phyloP scores from a whole-genome alignment of 2,329 filamentous ascomycete genomes.

The Trichoderma lentiforme region DNA sequence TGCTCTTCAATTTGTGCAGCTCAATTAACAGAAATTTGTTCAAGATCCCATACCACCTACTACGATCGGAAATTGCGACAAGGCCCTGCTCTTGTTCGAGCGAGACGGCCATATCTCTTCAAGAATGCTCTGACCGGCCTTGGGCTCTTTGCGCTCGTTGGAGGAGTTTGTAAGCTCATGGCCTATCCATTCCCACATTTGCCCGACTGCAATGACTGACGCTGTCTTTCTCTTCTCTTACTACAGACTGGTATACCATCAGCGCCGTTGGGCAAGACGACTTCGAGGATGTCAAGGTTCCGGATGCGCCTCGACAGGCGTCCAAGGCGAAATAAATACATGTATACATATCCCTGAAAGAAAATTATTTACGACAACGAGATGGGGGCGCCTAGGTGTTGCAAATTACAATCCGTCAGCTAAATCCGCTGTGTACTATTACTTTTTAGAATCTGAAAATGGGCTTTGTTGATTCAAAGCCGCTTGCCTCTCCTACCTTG shows the following conservation, averaged over 20 bases:
- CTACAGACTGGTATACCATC: slow-evolving; percentile 61
- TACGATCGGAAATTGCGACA: slow-evolving; percentile 87
- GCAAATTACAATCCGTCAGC: slow-evolving; percentile 3
- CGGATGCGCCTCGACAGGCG: slow-evolving; percentile 62
- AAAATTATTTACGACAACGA: neutral
- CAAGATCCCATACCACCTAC: slow-evolving; percentile 61
- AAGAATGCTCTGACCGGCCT: slow-evolving; percentile 82
- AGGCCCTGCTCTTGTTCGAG: slow-evolving; percentile 84
- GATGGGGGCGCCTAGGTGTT: slow-evolving; percentile 2
- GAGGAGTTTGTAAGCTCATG: slow-evolving; percentile 80
- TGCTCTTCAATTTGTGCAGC: neutral
- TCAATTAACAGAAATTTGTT: neutral
- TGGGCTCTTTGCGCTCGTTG: slow-evolving; percentile 70
- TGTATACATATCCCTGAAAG: neutral
- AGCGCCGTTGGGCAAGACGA: slow-evolving; percentile 90
- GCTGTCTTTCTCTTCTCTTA: neutral
- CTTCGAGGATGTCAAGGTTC: slow-evolving; percentile 92
- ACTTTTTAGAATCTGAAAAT: neutral
- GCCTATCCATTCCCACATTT: too few relatives aligned
- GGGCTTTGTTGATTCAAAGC: neutral
- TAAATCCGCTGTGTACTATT: slow-evolving; percentile 9
- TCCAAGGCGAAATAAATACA: slow-evolving; percentile 33
- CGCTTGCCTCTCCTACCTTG: neutral
- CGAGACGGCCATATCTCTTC: slow-evolving; percentile 85
- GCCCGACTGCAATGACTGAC: neutral